Percentiles rank a stretch among this genome's conserved stretches.
These are phyloP conservation scores for Clonostachys chloroleuca DNA, from an alignment of 2,329 filamentous ascomycete genomes.

Conservation along the genomic window DNA sequence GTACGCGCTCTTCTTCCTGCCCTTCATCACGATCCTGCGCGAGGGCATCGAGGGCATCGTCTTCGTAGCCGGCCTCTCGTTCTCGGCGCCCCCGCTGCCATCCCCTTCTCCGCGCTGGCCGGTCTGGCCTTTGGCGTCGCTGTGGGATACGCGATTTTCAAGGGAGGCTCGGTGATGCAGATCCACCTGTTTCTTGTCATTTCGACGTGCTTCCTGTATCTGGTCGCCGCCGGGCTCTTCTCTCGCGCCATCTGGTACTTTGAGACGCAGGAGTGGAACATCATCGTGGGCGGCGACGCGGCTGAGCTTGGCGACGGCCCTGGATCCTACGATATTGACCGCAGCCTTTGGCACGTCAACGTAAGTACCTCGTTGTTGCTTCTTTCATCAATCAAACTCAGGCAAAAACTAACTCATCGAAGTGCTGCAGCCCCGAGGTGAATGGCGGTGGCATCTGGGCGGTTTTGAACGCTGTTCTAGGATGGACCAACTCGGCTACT, in stretches of 20 bases:
- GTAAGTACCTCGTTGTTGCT: conserved; percentile 33
- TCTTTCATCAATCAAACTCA: conserved; percentile 5
- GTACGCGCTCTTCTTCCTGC: conserved; percentile 82
- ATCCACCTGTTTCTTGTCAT: conserved; percentile 73
- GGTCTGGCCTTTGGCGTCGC: conserved; percentile 63
- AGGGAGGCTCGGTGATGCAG: conserved; percentile 44
- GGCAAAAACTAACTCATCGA: background rate
- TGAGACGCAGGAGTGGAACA: conserved; percentile 66
- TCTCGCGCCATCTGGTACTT: conserved; percentile 73
- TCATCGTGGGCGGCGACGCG: conserved; percentile 54
- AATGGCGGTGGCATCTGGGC: conserved; percentile 79
- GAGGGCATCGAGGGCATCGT: conserved; percentile 85
- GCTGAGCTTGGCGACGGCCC: conserved; percentile 51
- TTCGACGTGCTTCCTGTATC: conserved; percentile 79
- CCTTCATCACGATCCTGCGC: conserved; percentile 82
- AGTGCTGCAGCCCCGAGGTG: conserved; percentile 73
- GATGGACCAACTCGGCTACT: conserved; percentile 85
- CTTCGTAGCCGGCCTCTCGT: conserved; percentile 80
- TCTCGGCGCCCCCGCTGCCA: conserved; percentile 71
- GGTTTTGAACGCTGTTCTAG: conserved; percentile 80
- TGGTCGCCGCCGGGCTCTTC: conserved; percentile 79
- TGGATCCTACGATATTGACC: conserved; percentile 74
- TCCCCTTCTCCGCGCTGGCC: conserved; percentile 72
- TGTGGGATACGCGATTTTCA: conserved; percentile 74
- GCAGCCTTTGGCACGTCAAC: conserved; percentile 81